These are phyloP conservation scores for Tympanopsis confertula DNA, from an alignment of 2,329 filamentous ascomycete species.

Conservation along the genomic window DNA sequence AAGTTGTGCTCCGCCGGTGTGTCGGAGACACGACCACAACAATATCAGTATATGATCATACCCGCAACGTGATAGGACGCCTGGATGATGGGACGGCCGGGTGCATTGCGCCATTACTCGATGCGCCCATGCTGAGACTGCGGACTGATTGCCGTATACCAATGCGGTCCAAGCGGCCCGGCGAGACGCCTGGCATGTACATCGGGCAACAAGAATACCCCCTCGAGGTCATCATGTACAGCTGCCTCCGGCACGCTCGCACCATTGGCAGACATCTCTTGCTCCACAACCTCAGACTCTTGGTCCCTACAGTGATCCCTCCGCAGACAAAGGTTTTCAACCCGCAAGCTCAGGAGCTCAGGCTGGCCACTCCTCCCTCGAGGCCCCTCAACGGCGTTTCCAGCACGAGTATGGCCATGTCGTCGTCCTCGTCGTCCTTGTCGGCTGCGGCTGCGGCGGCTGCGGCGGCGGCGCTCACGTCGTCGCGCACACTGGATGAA, in stretches of 20 bases:
- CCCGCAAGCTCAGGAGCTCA: slow-evolving; percentile 50
- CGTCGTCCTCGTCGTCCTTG: slow-evolving; percentile 15
- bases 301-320: slow-evolving; percentile 53
- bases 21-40: slow-evolving; percentile 39
- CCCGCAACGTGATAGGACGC: slow-evolving; percentile 61
- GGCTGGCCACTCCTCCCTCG: slow-evolving; percentile 24
- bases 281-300: slow-evolving; percentile 55
- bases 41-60: slow-evolving; percentile 66
- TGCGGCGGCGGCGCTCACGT: slow-evolving; percentile 6
- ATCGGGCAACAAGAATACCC: slow-evolving; percentile 49
- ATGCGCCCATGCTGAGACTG: slow-evolving; percentile 50
- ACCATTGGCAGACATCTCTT: slow-evolving; percentile 58
- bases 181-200: slow-evolving; percentile 52
- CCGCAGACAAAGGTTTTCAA: slow-evolving; percentile 65
- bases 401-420: slow-evolving; percentile 6
- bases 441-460: slow-evolving; percentile 18
- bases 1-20: slow-evolving; percentile 54
- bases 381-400: slow-evolving; percentile 18
- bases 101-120: slow-evolving; percentile 63
- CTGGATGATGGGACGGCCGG: slow-evolving; percentile 57
- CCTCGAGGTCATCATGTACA: slow-evolving; percentile 70
- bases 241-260: slow-evolving; percentile 52
- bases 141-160: slow-evolving; percentile 63
- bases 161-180: slow-evolving; percentile 45
- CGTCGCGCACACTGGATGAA: slow-evolving; percentile 65